phyloP scores from a whole-genome alignment of 768 basidiomycete species.

The Suillus occidentalis region DNA sequence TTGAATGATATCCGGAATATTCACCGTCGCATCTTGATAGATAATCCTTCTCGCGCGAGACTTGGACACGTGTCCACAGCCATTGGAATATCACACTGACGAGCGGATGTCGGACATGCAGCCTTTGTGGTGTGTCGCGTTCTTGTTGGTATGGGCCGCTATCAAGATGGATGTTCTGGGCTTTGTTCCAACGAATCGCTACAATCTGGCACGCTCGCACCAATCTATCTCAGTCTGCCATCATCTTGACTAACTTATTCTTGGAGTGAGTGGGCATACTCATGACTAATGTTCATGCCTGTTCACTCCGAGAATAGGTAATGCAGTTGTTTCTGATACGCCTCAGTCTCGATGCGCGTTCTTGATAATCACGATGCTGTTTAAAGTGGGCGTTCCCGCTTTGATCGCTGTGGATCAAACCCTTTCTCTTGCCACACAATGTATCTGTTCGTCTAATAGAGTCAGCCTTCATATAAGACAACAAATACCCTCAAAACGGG shows the following conservation, averaged over 20 bases:
- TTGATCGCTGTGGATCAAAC: neutral
- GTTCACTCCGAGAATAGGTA: too few relatives aligned
- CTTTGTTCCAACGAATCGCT: neutral
- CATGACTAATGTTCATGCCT: too few relatives aligned
- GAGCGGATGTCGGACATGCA: neutral
- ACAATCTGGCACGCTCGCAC: too few relatives aligned
- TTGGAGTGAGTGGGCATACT: too few relatives aligned
- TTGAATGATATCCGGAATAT: neutral
- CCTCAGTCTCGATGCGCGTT: neutral
- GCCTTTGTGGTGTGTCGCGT: neutral
- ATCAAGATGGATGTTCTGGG: neutral
- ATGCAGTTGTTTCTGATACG: too few relatives aligned
- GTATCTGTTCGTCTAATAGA: neutral
- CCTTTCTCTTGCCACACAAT: neutral
- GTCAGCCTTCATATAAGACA: too few relatives aligned
- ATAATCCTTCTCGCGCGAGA: neutral
- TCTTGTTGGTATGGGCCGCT: neutral
- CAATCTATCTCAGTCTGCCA: too few relatives aligned
- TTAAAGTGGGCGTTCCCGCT: neutral
- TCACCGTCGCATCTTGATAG: neutral
- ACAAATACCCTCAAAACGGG: too few relatives aligned
- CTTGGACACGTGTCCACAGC: too few relatives aligned
- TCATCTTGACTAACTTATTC: too few relatives aligned
- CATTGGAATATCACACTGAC: neutral
- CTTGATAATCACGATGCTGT: neutral